Evolutionary conservation across 306 rosid species (phyloP), one percentile per base, ranked within the genome.

Genomic region (Mimosa pudica): DNA sequence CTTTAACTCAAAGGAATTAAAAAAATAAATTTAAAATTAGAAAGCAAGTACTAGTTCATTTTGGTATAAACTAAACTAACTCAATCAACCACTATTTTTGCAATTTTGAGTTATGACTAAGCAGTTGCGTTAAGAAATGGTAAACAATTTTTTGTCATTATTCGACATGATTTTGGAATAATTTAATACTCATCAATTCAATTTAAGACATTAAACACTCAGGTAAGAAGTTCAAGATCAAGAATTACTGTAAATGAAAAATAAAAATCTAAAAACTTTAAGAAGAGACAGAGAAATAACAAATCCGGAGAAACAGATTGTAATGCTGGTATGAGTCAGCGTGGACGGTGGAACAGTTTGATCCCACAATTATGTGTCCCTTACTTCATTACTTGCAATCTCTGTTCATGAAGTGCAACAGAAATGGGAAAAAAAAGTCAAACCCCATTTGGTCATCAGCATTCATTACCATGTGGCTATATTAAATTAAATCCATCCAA

Each of bases 401-500:
- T 30, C 45, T 20, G 47, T 70, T 18, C 12, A 55, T 70, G 36
- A 61, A 77, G 51, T 60, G 52, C 11, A 17, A 63, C 63, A 46
- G 16, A 51, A 51, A 1, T 5, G 16, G 48, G 30, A 24, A 20
- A 64, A 64, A 73, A 73, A 73, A 52, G 48, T 70, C 74, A 51
- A 73, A 64, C 44, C 48, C 49, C 46, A 52, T 73, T 60, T 74
- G 75, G 79, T 77, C 70, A 68, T 66, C 38, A 3, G 17, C 74
- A 5, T 45, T 55, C 74, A 66, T 66, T 73, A 51, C 57, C 77
- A 66, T 81, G 77, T 83, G 77, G 86, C 55, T 10, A 71, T 78
- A 45, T 38, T 60, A 60, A 58, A 45, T 45, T 46, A n/a, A 18
- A 45, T 18, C 8, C 11, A 46, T 45, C 41, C 71, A 47, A 1